phyloP scores from a whole-genome alignment of 148 eudicot species.

The Rhododendron molle region DNA sequence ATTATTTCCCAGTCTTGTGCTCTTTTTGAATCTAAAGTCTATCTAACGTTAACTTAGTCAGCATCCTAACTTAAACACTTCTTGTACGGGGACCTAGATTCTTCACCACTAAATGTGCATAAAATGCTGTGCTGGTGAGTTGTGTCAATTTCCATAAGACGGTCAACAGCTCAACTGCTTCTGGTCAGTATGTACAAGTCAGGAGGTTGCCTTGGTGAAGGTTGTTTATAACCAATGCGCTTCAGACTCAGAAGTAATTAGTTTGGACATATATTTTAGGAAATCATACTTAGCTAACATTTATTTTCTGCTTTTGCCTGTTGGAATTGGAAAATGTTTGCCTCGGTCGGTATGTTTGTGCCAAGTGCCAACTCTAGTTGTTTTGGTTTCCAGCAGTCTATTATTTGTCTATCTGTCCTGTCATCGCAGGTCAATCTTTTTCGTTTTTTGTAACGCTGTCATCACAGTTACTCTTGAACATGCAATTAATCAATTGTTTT shows the following conservation, averaged over 20 bases:
- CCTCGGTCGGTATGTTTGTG: not conserved
- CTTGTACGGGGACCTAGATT: not conserved
- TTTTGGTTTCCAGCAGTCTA: not conserved
- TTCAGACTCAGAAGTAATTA: not conserved
- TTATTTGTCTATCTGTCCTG: not conserved
- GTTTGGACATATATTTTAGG: not conserved
- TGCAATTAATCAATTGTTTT: not conserved
- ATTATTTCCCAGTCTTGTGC: not conserved
- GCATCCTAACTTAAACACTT: not conserved
- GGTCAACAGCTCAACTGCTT: not conserved
- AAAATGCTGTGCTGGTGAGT: not conserved
- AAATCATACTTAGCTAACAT: not conserved
- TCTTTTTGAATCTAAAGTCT: not conserved
- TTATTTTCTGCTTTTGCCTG: not conserved
- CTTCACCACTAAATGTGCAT: not conserved
- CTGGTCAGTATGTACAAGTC: not conserved
- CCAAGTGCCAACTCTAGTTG: not conserved
- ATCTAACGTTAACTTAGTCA: not conserved
- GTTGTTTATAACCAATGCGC: not conserved
- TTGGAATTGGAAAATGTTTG: not conserved
- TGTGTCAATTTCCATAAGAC: not conserved
- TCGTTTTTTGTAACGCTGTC: not conserved
- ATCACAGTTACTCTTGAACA: not conserved
- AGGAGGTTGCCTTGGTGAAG: not conserved
- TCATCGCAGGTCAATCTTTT: not conserved